These are phyloP conservation scores for Suillus spraguei DNA, from an alignment of 768 basidiomycete species.

Conservation along the genomic window DNA sequence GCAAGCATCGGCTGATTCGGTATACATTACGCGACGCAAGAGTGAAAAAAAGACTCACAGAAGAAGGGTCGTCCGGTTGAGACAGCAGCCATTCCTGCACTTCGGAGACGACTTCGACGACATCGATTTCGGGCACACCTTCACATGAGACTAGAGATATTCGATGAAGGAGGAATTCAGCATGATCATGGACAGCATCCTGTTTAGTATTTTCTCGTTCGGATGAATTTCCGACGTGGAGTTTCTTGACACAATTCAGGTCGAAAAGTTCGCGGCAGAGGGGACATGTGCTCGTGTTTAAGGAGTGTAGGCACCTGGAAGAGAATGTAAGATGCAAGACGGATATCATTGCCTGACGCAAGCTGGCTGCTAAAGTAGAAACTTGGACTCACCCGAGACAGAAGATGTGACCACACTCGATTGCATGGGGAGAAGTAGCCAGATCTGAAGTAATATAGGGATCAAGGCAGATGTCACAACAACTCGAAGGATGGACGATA, in stretches of 20 bases:
- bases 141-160: conserved; percentile 37
- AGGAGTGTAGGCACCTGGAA: conserved; percentile 55
- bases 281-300: conserved; percentile 58
- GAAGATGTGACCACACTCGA: conserved; percentile 79
- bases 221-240: conserved; percentile 57
- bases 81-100: conserved; percentile 52
- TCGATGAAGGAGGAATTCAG: conserved; percentile 37
- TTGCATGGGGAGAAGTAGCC: conserved; percentile 62
- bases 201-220: conserved; percentile 25
- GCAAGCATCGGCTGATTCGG: not conserved
- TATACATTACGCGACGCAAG: not conserved
- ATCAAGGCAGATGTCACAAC: conserved; percentile 77
- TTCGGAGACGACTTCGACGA: conserved; percentile 44
- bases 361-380: conserved; percentile 11
- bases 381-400: conserved; percentile 57
- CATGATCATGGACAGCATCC: conserved; percentile 44
- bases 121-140: conserved; percentile 32
- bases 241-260: conserved; percentile 57
- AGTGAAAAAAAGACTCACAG: conserved; percentile 26
- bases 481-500: conserved; percentile 67
- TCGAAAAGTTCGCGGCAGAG: conserved; percentile 65
- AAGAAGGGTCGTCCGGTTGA: conserved; percentile 43
- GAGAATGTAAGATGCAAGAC: not conserved
- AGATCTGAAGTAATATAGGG: conserved; percentile 51
- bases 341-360: not conserved